Base-by-base conservation (phyloP, 2,329 filamentous ascomycete genomes). In the Botrytis fragariae region DNA sequence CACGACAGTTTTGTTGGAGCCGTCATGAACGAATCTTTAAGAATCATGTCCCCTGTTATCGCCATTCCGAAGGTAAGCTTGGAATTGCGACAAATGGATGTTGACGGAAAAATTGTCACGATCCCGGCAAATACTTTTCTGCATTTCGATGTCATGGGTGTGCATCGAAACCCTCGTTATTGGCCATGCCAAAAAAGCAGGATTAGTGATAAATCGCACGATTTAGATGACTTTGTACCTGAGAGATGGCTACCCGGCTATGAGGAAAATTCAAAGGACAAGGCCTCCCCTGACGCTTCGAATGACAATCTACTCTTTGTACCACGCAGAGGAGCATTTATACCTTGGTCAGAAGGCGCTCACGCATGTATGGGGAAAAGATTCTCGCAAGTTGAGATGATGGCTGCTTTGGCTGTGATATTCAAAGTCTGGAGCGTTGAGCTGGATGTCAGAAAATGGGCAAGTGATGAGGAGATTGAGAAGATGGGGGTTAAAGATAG, bases 21-120 rank as follows among this genome's bases (percentile, higher is more conserved):
- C 6, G 88, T 91, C 78, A 87, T 95, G 86, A 92, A 94, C 79
- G 93, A 96, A 83, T 90, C 91, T 48, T 85, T 96, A 72, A 89
- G 93, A 20, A 78, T 94, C 57, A 85, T 93, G 73, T 92, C 93
- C 2, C 89, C 93, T 0, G 90, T 93, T 29, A 84, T 90, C 62
- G 88, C 87, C 69, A 90, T 96, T 39, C 93, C 93, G 42, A 95
- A 96, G 82, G 86, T 85, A 69, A 86, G 88, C 7, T 79, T 82
- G 3, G 80, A 82, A 3, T 78, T 80, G 4, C 79, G 83, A 39
- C 85, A 86, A 69, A 90, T 94, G 81, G 80, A 84, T 35, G 79
- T 95, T 60, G 74, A 78, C 44, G 74, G 74, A 22, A 73, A 71
- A 32, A 63, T 65, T 37, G 45, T 73, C 16, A 73, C 54, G 0